Base-by-base conservation (phyloP, 345 rosid species). In the Iberis pinnata region DNA sequence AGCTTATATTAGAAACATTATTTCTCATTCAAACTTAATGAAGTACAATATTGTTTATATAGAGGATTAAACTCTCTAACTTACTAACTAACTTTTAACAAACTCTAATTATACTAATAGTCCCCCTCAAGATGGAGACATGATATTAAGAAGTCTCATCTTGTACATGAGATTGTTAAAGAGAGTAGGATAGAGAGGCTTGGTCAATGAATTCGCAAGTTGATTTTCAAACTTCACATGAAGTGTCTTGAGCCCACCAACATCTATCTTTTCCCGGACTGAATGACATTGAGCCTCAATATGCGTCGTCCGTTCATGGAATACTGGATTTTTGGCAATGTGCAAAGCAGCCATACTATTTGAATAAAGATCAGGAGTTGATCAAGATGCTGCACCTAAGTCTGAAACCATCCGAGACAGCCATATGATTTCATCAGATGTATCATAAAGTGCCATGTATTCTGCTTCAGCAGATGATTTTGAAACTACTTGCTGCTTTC, bases 61-160 rank as follows among this genome's bases (percentile, higher is more conserved):
- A 22, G 4, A 22, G 6, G 25, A n/a, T 22, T 2, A 2, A 22
- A 3, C 8, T 3, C 31, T 26, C 31, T 26, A 26, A 9, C 12
- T 9, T 5, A 32, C 40, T 36, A 36, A 22, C 25, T 22, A 22
- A 22, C 12, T n/a, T n/a, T n/a, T n/a, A n/a, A n/a, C n/a, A n/a
- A n/a, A 22, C 25, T 22, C 6, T 2, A 22, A 22, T 6, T 22
- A 22, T 22, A 6, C 6, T 22, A 22, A 22, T 41, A 41, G 45
- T 41, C 24, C n/a, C 45, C 45, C n/a, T 41, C 45, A 41, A 41
- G 24, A 41, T 41, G 22, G 45, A 12, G 20, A 16, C 45, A 41
- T 3, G 0, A 17, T 1, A 2, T 10, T 41, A 1, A 16, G 12
- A 9, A 41, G 45, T 16, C 45, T 22, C 24, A 41, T 17, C 22